Conservation (phyloP, 176 grass and related monocot genomes). For the Areca catechu region DNA sequence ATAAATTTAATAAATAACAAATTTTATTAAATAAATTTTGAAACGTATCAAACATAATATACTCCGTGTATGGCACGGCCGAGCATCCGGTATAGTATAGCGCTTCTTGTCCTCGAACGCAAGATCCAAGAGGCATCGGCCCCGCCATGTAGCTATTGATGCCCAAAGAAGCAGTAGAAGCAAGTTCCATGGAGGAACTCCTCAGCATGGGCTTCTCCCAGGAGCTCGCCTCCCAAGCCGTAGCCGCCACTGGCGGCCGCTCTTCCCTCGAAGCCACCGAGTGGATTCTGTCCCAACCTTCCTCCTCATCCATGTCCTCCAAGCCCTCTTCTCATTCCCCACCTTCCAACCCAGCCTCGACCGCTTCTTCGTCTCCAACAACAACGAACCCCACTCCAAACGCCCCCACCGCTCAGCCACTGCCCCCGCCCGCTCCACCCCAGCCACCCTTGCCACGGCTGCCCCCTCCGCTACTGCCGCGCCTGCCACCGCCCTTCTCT, state of each 20-base stretch:
- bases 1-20: too few species aligned
- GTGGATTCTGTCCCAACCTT: slow-evolving; percentile 31
- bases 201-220: slow-evolving; percentile 42
- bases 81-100: too few species aligned
- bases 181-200: slow-evolving; percentile 38
- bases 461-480: not conserved
- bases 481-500: not conserved
- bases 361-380: slow-evolving; percentile 2
- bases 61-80: too few species aligned
- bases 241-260: slow-evolving; percentile 25
- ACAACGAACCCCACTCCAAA: too few species aligned
- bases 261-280: slow-evolving; percentile 27
- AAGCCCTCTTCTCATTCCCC: not conserved
- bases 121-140: too few species aligned
- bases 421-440: slow-evolving; percentile 8
- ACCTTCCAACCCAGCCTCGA: slow-evolving; percentile 11
- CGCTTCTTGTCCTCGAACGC: too few species aligned
- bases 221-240: slow-evolving; percentile 27
- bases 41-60: too few species aligned
- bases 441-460: not conserved
- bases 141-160: too few species aligned
- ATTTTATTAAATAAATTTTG: too few species aligned
- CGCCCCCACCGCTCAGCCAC: not conserved
- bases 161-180: too few species aligned
- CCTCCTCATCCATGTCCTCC: not conserved